Base-by-base conservation (phyloP, 345 rosid genomes). In the Gossypium raimondii region DNA sequence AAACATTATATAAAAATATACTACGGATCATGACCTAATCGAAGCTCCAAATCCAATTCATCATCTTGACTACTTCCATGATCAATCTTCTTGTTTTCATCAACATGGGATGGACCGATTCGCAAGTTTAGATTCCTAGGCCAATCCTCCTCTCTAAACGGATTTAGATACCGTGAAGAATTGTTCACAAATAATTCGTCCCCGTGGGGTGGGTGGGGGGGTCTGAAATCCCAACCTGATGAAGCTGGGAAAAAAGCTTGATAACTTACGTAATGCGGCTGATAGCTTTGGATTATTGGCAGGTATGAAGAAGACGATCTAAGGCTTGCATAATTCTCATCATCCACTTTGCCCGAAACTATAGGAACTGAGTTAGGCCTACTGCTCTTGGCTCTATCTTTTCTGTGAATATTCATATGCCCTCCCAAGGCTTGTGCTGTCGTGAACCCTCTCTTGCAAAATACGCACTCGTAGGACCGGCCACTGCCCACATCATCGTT, bases 391-490 rank as follows among this genome's bases (percentile, higher is more conserved):
- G 88, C 87, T 75, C 96, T 86, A 76, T 92, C 97, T 79, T 87
- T 88, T 67, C 98, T 83, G 83, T 93, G 98, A 68, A 93, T 90
- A 78, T 93, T 93, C 98, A 93, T 93, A 80, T 93, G 98, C 24
- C 98, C 98, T 0, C 98, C 98, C 73, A 93, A 80, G 64, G 98
- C 98, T 73, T 93, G 98, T 27, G 98, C 98, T 81, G 89, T 93
- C 50, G 93, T 90, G 83, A 93, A 93, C 27, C 98, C 98, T 82
- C 97, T 82, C 90, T 89, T 91, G 90, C 98, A 93, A 72, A 90
- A 91, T 66, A 82, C 86, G 62, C 92, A 89, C 76, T 85, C 90
- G 60, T 89, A 89, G 67, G 87, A 83, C 72, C 91, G 60, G 65
- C 85, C 85, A 0, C 78, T 68, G 70, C 82, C 88, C 29, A 44